Evolutionary conservation across 257 asterid genomes (phyloP).

Genomic region (Orobanche coerulescens): DNA sequence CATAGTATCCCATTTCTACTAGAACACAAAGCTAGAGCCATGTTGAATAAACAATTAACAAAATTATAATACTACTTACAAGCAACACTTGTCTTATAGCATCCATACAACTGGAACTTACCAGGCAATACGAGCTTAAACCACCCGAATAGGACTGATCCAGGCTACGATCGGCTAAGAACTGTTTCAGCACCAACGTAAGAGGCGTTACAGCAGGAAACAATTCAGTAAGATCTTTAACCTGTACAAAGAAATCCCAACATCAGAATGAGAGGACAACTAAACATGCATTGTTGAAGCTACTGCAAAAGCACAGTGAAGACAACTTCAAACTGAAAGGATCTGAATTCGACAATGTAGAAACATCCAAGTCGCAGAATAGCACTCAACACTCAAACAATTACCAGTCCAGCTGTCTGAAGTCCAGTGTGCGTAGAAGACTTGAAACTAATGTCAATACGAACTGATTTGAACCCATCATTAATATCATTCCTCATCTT

Average conservation of each 20-base stretch:
- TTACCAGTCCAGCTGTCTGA: slow-evolving; percentile 96
- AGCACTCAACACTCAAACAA: slow-evolving; percentile 15
- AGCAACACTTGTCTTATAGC: background rate
- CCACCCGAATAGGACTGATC: slow-evolving; percentile 99
- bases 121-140: slow-evolving; percentile 91
- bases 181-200: slow-evolving; percentile 86
- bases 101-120: slow-evolving; percentile 32
- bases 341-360: slow-evolving; percentile 3
- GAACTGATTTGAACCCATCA: slow-evolving; percentile 69
- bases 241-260: slow-evolving; percentile 38
- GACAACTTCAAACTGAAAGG: slow-evolving; percentile 9
- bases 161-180: slow-evolving; percentile 94
- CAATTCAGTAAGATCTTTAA: slow-evolving; percentile 85
- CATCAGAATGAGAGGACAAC: slow-evolving; percentile 12
- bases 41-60: background rate
- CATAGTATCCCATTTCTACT: background rate
- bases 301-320: slow-evolving; percentile 8
- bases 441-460: slow-evolving; percentile 95
- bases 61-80: background rate
- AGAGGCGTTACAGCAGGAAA: slow-evolving; percentile 94
- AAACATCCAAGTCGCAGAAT: slow-evolving; percentile 11
- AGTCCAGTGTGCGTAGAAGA: slow-evolving; percentile 96
- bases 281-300: slow-evolving; percentile 15
- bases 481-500: slow-evolving; percentile 30
- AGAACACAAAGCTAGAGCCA: background rate